Evolutionary conservation across 768 basidiomycete genomes (phyloP).

Genomic region (Lentinula edodes): DNA sequence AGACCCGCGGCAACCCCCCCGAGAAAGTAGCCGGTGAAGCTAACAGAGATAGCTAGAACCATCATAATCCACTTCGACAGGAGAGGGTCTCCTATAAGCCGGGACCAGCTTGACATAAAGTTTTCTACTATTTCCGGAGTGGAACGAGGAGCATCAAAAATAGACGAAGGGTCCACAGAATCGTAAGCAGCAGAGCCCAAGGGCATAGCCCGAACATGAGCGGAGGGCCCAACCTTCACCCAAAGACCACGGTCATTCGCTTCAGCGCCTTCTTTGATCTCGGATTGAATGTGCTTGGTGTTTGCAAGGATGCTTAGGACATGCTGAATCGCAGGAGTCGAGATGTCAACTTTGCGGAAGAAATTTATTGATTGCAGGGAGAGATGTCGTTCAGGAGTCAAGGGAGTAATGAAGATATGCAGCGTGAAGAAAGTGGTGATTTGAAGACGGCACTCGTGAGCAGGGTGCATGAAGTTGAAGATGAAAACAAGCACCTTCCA

Average conservation of each 20-base stretch:
- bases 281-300: constrained; percentile 6
- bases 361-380: not conserved
- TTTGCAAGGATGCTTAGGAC: constrained; percentile 54
- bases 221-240: constrained; percentile 58
- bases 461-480: not conserved
- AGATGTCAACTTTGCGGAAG: constrained; percentile 65
- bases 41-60: constrained; percentile 77
- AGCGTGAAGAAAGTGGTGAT: constrained; percentile 88
- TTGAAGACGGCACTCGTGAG: constrained; percentile 22
- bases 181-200: not conserved
- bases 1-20: constrained; percentile 72
- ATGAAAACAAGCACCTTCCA: constrained; percentile 50
- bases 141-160: not conserved
- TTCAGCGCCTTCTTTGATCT: not conserved
- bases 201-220: constrained; percentile 46
- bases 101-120: constrained; percentile 89
- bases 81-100: constrained; percentile 89
- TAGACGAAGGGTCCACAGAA: constrained; percentile 4
- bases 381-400: constrained; percentile 53
- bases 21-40: constrained; percentile 89
- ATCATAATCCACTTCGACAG: constrained; percentile 94
- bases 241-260: constrained; percentile 33
- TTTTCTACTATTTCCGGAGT: constrained; percentile 61
- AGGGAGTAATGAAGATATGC: constrained; percentile 86
- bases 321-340: constrained; percentile 50